These are phyloP conservation scores for Flueggea neowawraea DNA, from an alignment of 441 rosid species.

Conservation along the genomic window DNA sequence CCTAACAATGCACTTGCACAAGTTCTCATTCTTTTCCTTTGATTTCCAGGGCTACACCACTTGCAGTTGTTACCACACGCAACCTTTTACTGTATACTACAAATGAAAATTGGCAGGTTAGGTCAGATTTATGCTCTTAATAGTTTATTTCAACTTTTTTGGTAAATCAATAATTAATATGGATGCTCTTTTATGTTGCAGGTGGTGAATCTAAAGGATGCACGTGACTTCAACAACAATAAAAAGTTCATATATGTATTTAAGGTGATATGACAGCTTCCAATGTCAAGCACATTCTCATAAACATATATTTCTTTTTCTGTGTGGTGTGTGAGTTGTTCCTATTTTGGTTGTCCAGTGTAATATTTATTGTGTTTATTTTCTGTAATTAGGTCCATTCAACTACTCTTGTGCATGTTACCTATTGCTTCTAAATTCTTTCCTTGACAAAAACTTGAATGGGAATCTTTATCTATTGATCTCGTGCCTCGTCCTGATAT, in stretches of 20 bases:
- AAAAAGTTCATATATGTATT: constrained; percentile 87
- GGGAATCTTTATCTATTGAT: constrained; percentile 96
- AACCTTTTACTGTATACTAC: constrained; percentile 82
- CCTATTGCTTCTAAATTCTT: constrained; percentile 30
- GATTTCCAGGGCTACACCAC: constrained; percentile 80
- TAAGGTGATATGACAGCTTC: constrained; percentile 51
- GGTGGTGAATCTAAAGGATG: constrained; percentile 98
- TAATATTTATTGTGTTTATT: neutral
- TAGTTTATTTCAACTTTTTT: constrained; percentile 5
- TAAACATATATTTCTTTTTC: neutral
- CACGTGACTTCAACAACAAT: constrained; percentile 78
- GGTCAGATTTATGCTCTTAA: constrained; percentile 11
- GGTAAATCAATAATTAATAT: constrained; percentile 15
- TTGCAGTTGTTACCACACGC: constrained; percentile 90
- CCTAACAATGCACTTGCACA: neutral
- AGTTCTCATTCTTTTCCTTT: constrained; percentile 15
- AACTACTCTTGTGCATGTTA: neutral
- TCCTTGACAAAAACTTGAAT: constrained; percentile 85
- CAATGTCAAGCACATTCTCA: neutral
- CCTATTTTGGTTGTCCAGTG: neutral
- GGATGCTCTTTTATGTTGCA: constrained; percentile 24
- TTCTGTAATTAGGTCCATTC: neutral
- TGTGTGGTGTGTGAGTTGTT: neutral
- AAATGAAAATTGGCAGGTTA: constrained; percentile 96
- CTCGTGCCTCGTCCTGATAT: constrained; percentile 99